phyloP scores from a whole-genome alignment of 192 early-diverging fungal genomes.

The Linnemannia schmuckeri region DNA sequence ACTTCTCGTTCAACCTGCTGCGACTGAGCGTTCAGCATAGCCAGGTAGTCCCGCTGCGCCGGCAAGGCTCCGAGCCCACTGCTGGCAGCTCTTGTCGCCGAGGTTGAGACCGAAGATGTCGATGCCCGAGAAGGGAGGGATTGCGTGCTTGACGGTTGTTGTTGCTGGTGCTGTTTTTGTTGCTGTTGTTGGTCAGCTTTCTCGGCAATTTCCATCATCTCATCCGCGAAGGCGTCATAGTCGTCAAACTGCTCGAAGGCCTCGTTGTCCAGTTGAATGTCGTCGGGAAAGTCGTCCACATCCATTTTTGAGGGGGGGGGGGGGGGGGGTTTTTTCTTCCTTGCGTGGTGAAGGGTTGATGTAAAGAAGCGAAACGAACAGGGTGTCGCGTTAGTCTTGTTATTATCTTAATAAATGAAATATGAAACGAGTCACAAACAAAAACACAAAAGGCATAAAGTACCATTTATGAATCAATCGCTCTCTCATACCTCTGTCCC shows the following conservation, averaged over 20 bases:
- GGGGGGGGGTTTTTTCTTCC: not conserved
- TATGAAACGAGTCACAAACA: conserved; percentile 4
- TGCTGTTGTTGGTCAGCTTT: not conserved
- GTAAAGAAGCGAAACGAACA: not conserved
- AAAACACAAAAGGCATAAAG: not conserved
- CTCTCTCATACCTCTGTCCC: not conserved
- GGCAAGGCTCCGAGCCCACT: conserved; percentile 14
- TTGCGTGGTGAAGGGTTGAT: not conserved
- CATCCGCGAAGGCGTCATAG: conserved; percentile 43
- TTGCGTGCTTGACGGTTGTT: not conserved
- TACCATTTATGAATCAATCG: too few relatives aligned
- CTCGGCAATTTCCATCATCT: conserved; percentile 46
- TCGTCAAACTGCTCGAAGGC: conserved; percentile 45
- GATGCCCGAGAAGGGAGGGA: not conserved
- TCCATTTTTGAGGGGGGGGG: conserved; percentile 10
- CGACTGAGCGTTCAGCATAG: conserved; percentile 13
- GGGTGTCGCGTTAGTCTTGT: conserved; percentile 1
- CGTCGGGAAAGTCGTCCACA: conserved; percentile 7
- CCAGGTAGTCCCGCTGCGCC: conserved; percentile 31
- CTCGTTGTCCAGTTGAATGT: conserved; percentile 38
- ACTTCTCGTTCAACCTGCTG: conserved; percentile 9
- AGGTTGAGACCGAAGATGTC: not conserved
- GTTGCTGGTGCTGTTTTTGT: not conserved
- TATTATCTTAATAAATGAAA: not conserved
- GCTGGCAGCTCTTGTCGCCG: not conserved